Evolutionary conservation across 2,329 filamentous ascomycete genomes (phyloP).

Genomic region (Sporothrix pallida): DNA sequence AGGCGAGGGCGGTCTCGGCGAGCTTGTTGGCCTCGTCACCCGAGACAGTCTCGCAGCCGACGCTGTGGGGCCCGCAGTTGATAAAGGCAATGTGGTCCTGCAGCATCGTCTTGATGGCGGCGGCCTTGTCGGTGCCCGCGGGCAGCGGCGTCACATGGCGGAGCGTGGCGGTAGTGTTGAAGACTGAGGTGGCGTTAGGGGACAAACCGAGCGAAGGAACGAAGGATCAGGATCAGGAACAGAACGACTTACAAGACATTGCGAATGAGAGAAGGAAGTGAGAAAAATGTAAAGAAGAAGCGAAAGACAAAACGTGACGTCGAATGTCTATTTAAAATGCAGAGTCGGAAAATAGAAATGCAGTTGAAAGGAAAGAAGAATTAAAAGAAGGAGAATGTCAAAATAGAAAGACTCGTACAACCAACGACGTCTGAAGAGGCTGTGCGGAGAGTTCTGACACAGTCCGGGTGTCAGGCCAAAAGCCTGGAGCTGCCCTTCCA

Average conservation of each 20-base stretch:
- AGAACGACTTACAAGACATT: constrained; percentile 16
- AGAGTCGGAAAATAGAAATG: background rate
- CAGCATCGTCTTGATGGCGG: constrained; percentile 55
- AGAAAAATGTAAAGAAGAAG: background rate
- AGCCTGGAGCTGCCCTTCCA: background rate
- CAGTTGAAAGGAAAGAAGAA: background rate
- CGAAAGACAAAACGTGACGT: background rate
- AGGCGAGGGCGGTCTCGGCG: constrained; percentile 43
- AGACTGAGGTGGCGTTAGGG: constrained; percentile 34
- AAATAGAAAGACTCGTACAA: background rate
- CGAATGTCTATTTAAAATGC: background rate
- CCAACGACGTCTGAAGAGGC: constrained; percentile 15
- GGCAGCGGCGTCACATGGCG: constrained; percentile 54
- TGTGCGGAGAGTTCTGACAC: constrained; percentile 27
- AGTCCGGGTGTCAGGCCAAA: constrained; percentile 20
- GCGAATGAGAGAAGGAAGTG: background rate
- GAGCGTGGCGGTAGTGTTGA: constrained; percentile 53
- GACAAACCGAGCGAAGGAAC: background rate
- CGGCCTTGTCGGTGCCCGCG: constrained; percentile 43
- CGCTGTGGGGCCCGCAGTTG: constrained; percentile 58
- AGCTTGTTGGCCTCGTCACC: constrained; percentile 41
- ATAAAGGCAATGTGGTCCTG: constrained; percentile 61
- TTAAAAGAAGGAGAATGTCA: background rate
- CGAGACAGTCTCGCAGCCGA: constrained; percentile 49
- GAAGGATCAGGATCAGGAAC: background rate